phyloP scores from a whole-genome alignment of 352 stramenopile species.

The Sclerospora graminicola region DNA sequence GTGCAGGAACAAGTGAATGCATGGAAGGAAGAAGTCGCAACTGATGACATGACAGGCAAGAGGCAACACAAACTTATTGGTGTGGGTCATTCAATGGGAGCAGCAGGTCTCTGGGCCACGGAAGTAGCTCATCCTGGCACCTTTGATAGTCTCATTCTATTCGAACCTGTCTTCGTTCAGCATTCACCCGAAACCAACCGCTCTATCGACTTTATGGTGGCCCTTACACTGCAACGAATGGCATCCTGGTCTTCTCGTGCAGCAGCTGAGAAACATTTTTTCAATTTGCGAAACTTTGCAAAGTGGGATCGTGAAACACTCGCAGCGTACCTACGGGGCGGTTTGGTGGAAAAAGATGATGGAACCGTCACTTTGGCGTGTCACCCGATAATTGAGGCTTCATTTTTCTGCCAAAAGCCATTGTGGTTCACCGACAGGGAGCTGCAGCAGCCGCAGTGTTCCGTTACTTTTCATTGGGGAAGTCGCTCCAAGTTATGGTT shows the following conservation, averaged over 20 bases:
- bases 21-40: constrained; percentile 19
- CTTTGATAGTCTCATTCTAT: constrained; percentile 37
- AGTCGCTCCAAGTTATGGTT: constrained; percentile 38
- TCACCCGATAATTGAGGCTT: constrained; percentile 31
- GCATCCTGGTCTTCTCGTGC: constrained; percentile 22
- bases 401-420: constrained; percentile 27
- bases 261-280: constrained; percentile 20
- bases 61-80: constrained; percentile 25
- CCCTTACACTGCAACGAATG: constrained; percentile 18
- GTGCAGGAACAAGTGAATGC: constrained; percentile 16
- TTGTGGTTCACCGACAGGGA: constrained; percentile 28
- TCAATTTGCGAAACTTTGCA: constrained; percentile 23
- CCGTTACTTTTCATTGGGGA: constrained; percentile 34
- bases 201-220: constrained; percentile 27
- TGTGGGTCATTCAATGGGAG: constrained; percentile 41
- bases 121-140: constrained; percentile 33
- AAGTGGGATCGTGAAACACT: constrained; percentile 28
- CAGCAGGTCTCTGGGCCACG: constrained; percentile 21
- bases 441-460: constrained; percentile 23
- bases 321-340: constrained; percentile 19
- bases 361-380: constrained; percentile 27
- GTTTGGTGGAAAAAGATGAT: constrained; percentile 13
- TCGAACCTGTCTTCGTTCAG: constrained; percentile 30
- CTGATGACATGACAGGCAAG: neutral
- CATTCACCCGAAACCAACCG: constrained; percentile 22